Conservation (phyloP, 495 filamentous ascomycete species). For the Lepidopterella palustris region DNA sequence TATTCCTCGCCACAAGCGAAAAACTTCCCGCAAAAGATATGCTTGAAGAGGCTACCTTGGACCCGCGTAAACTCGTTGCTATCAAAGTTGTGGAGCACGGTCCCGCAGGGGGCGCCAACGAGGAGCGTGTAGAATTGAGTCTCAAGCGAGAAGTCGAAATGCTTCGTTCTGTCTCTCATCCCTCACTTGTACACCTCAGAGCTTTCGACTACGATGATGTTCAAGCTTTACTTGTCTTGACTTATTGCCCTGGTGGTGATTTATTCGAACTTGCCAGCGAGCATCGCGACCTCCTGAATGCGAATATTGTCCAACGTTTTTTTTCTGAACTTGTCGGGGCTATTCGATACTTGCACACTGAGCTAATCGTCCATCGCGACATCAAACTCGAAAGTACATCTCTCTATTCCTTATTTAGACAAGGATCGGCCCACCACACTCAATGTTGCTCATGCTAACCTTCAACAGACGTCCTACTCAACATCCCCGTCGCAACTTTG, state of each 20-base stretch:
- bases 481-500: slow-evolving; percentile 56
- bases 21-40: slow-evolving; percentile 37
- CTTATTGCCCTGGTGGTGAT: slow-evolving; percentile 90
- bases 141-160: slow-evolving; percentile 93
- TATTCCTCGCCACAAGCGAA: slow-evolving; percentile 72
- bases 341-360: slow-evolving; percentile 73
- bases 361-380: slow-evolving; percentile 89
- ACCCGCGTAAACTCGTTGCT: slow-evolving; percentile 71
- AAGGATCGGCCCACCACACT: slow-evolving; percentile 1
- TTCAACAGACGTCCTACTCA: slow-evolving; percentile 76
- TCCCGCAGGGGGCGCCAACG: slow-evolving; percentile 81
- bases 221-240: slow-evolving; percentile 75
- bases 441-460: slow-evolving; percentile 31
- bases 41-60: slow-evolving; percentile 36
- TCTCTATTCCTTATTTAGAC: slow-evolving; percentile 7
- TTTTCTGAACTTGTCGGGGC: slow-evolving; percentile 85
- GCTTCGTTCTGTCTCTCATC: slow-evolving; percentile 77
- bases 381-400: slow-evolving; percentile 91
- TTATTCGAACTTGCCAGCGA: slow-evolving; percentile 84
- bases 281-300: slow-evolving; percentile 55
- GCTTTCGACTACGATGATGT: slow-evolving; percentile 77
- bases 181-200: slow-evolving; percentile 81
- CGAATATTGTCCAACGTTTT: slow-evolving; percentile 69
- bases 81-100: slow-evolving; percentile 95
- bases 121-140: slow-evolving; percentile 83